Conservation (phyloP, 2,329 filamentous ascomycete species). For the Penicillium sp. region DNA sequence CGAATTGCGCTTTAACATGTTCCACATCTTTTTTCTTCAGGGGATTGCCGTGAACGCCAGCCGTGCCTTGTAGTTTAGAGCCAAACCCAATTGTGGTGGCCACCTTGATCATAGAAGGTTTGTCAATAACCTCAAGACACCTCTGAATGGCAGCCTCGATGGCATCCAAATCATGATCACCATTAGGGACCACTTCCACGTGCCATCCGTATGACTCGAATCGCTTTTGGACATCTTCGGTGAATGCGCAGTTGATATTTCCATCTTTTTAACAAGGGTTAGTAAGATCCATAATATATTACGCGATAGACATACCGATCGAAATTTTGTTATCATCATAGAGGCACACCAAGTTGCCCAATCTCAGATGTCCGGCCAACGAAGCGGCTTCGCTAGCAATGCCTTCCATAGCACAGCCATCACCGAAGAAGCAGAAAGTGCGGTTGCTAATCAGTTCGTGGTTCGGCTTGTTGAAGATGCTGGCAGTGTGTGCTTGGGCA, state of each 20-base stretch:
- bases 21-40: slow-evolving; percentile 13
- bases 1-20: not conserved
- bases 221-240: slow-evolving; percentile 56
- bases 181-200: slow-evolving; percentile 54
- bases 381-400: slow-evolving; percentile 56
- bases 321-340: slow-evolving; percentile 62
- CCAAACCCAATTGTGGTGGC: slow-evolving; percentile 55
- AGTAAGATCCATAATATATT: too few species aligned
- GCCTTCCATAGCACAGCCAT: slow-evolving; percentile 58
- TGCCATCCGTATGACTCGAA: slow-evolving; percentile 58
- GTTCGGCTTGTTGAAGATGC: slow-evolving; percentile 52
- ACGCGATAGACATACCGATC: too few species aligned
- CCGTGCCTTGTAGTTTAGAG: slow-evolving; percentile 36
- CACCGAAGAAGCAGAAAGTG: slow-evolving; percentile 57
- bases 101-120: slow-evolving; percentile 58
- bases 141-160: slow-evolving; percentile 49
- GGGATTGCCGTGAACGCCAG: slow-evolving; percentile 20
- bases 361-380: slow-evolving; percentile 53
- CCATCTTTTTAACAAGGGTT: slow-evolving; percentile 59
- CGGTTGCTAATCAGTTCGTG: slow-evolving; percentile 50
- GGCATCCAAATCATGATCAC: slow-evolving; percentile 48
- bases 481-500: slow-evolving; percentile 55
- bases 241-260: slow-evolving; percentile 53
- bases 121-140: slow-evolving; percentile 43
- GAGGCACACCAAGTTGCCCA: slow-evolving; percentile 56